These are phyloP conservation scores for Tothia fuscella DNA, from an alignment of 2,329 filamentous ascomycete genomes.

Conservation along the genomic window DNA sequence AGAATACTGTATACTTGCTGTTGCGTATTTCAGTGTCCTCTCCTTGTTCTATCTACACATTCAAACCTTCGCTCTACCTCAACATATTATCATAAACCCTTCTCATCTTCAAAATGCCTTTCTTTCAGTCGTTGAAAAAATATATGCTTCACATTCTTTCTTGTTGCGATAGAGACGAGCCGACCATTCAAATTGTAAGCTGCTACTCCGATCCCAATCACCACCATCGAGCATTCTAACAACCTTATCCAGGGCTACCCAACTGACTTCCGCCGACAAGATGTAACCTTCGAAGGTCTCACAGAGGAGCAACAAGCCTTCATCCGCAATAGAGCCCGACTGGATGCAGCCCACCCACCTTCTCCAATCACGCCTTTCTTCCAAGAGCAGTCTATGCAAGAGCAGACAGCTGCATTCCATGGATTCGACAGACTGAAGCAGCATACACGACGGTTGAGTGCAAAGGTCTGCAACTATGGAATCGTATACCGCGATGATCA, in stretches of 20 bases:
- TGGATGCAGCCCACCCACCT: background rate
- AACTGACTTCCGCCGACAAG: constrained; percentile 12
- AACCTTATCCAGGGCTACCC: constrained; percentile 9
- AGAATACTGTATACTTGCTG: background rate
- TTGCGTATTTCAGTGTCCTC: background rate
- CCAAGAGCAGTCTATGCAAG: too few species aligned
- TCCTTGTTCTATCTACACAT: background rate
- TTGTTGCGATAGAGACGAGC: background rate
- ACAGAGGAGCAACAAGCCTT: constrained; percentile 46
- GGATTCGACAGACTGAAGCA: too few species aligned
- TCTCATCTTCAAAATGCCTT: constrained; percentile 2
- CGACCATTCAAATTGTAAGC: constrained; percentile 2
- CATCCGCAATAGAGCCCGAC: background rate
- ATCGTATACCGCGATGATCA: too few species aligned
- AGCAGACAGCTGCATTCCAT: too few species aligned
- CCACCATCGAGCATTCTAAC: background rate
- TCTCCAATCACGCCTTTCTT: too few species aligned
- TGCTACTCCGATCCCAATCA: background rate
- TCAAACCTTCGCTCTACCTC: background rate
- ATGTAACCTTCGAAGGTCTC: constrained; percentile 41
- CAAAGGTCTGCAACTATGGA: too few species aligned
- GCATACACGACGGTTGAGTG: too few species aligned
- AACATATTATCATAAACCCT: too few species aligned
- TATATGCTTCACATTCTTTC: constrained; percentile 1
- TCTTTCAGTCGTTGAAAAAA: background rate